Base-by-base conservation (phyloP, 257 asterid genomes). In the Solanum paucissectum region DNA sequence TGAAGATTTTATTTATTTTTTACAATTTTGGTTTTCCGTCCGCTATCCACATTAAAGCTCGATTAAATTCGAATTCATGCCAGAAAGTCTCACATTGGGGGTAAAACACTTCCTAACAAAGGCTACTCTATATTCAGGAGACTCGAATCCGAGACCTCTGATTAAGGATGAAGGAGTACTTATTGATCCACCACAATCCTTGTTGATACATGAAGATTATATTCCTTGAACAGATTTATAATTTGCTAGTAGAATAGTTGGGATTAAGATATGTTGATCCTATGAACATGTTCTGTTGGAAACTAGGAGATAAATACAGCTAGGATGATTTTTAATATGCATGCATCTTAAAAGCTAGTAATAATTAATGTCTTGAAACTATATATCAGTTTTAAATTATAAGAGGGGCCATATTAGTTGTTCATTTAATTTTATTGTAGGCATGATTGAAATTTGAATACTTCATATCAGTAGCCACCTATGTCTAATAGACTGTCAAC, bases 231-330 rank as follows among this genome's bases (percentile, higher is more conserved):
- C 42, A 81, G 8, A 46, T 46, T 44, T 14, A 12, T 49, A 11
- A 3, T 8, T 46, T 79, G 25, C 66, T 44, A 18, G 42, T 81
- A 81, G 27, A 49, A 46, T 46, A 0, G 40, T 46, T 27, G 40
- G 66, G 85, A 81, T 9, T 81, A 5, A 81, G 5, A 81, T 81
- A 81, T 3, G 42, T 49, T 81, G 69, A 29, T 82, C 25, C 66
- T 32, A 49, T 55, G 86, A 58, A 85, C 55, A 29, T 32, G 77
- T 69, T 36, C 13, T 55, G 58, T 86, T 49, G 85, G 40, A 86
- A 86, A 25, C 74, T 71, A 79, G 87, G 69, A 68, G 88, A 64
- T 83, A 68, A 49, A 73, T 33, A 86, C 90, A 86, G 83, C 83
- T 87, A 64, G 84, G 79, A 84, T 32, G 40, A 74, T 71, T 42